A percentile compares a stretch with the other conserved stretches of the same genome.
Evolutionary conservation across 202 grass and related monocot genomes (phyloP).

Genomic region (Dendrocalamus latiflorus): DNA sequence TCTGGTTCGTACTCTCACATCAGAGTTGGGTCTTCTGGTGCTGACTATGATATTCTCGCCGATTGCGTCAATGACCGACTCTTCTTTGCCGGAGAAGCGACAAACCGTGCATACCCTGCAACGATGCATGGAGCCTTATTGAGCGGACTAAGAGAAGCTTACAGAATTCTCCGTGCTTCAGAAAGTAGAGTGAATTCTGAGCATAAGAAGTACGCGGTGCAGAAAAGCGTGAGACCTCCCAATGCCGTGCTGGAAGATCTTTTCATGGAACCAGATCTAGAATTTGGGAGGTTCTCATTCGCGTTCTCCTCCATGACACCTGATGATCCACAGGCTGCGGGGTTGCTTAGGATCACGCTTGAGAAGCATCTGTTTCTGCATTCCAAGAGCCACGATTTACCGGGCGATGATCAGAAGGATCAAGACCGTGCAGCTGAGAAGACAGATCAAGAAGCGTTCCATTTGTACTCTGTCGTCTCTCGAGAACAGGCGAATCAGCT

Average conservation of each 20-base stretch:
- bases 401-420: constrained; percentile 28
- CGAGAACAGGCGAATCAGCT: constrained; percentile 50
- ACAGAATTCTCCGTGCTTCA: constrained; percentile 47
- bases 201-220: constrained; percentile 40
- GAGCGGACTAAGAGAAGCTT: constrained; percentile 88
- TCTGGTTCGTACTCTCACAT: no score
- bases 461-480: constrained; percentile 55
- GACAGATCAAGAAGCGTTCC: constrained; percentile 19
- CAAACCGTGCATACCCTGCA: constrained; percentile 75
- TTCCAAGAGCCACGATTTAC: neutral
- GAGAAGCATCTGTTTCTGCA: neutral
- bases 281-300: constrained; percentile 62
- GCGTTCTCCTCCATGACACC: constrained; percentile 39
- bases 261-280: constrained; percentile 67
- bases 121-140: constrained; percentile 97
- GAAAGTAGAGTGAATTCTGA: constrained; percentile 32
- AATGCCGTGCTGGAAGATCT: constrained; percentile 50
- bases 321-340: constrained; percentile 49
- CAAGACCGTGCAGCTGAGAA: constrained; percentile 18
- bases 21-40: no score
- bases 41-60: constrained; percentile 78
- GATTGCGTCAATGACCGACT: constrained; percentile 53
- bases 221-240: constrained; percentile 33
- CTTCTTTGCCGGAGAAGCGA: constrained; percentile 92
- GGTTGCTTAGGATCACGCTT: constrained; percentile 57